Conservation (phyloP, 2,329 filamentous ascomycete species). For the Penicillium sp. region DNA sequence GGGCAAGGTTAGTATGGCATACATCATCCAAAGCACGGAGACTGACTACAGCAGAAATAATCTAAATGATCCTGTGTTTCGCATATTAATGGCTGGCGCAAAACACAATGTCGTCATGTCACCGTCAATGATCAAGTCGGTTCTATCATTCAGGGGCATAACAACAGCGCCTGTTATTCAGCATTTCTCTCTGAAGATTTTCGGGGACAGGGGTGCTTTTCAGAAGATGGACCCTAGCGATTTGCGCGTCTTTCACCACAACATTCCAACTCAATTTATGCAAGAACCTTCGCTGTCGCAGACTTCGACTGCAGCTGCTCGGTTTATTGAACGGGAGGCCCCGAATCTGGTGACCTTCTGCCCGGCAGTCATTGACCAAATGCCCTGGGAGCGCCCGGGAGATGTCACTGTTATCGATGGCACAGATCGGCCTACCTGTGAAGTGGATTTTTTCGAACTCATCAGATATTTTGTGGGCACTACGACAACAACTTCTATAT, state of each 20-base stretch:
- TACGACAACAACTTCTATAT: conserved; percentile 51
- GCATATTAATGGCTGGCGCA: conserved; percentile 55
- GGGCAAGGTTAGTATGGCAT: conserved; percentile 41
- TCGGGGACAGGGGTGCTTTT: conserved; percentile 47
- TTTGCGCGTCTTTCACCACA: conserved; percentile 46
- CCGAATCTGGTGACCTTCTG: conserved; percentile 65
- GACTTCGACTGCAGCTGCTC: conserved; percentile 44
- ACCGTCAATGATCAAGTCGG: conserved; percentile 50
- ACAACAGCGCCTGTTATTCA: conserved; percentile 37
- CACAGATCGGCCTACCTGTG: conserved; percentile 50
- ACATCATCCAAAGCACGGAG: not conserved
- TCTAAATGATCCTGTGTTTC: conserved; percentile 50
- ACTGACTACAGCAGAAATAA: conserved; percentile 33
- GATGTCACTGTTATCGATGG: conserved; percentile 49
- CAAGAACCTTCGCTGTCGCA: conserved; percentile 53
- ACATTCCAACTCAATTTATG: conserved; percentile 48
- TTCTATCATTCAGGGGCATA: conserved; percentile 40
- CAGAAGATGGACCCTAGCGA: conserved; percentile 39
- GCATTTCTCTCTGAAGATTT: conserved; percentile 47
- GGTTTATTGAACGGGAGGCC: conserved; percentile 50
- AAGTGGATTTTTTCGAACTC: conserved; percentile 58
- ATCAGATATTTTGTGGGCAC: conserved; percentile 63
- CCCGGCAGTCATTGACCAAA: conserved; percentile 64
- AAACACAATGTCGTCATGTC: conserved; percentile 58
- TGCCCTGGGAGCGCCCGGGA: conserved; percentile 64